A percentile compares a stretch with the other conserved stretches of the same genome.
These are phyloP conservation scores for Viridothelium virens DNA, from an alignment of 495 filamentous ascomycete genomes.

Conservation along the genomic window DNA sequence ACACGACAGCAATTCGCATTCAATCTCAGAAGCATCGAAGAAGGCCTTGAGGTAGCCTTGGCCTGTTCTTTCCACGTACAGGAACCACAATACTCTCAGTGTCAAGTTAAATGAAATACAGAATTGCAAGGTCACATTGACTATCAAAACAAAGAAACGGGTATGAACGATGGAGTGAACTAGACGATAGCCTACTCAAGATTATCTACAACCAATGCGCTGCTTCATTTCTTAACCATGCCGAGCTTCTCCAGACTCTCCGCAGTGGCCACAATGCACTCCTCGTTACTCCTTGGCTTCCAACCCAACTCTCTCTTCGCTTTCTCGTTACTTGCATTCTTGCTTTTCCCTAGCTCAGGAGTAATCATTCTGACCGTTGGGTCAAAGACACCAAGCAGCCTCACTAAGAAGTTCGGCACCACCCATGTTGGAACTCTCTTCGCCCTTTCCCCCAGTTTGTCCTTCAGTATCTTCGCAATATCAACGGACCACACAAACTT, in stretches of 20 bases:
- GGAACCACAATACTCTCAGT: no score
- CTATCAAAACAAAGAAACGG: background rate
- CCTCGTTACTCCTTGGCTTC: constrained; percentile 20
- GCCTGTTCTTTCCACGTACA: no score
- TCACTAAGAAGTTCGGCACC: constrained; percentile 18
- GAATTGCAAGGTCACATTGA: no score
- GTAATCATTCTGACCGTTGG: constrained; percentile 15
- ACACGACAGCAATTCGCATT: no score
- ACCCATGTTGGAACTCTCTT: constrained; percentile 18
- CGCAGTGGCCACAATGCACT: constrained; percentile 17
- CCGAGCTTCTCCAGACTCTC: constrained; percentile 20
- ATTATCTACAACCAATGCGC: background rate
- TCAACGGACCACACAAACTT: constrained; percentile 13
- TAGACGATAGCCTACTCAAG: background rate
- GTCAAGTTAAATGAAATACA: no score
- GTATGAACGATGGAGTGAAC: background rate
- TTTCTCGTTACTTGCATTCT: constrained; percentile 18
- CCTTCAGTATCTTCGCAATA: constrained; percentile 17
- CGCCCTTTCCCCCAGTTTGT: constrained; percentile 19
- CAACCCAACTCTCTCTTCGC: constrained; percentile 19
- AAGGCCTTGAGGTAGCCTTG: no score
- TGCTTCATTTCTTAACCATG: constrained; percentile 16
- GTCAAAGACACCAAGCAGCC: constrained; percentile 17
- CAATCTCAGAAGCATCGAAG: no score
- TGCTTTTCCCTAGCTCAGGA: constrained; percentile 19